These are phyloP conservation scores for Candida labiduridarum DNA, from an alignment of 1,139 yeast genomes.

Conservation along the genomic window DNA sequence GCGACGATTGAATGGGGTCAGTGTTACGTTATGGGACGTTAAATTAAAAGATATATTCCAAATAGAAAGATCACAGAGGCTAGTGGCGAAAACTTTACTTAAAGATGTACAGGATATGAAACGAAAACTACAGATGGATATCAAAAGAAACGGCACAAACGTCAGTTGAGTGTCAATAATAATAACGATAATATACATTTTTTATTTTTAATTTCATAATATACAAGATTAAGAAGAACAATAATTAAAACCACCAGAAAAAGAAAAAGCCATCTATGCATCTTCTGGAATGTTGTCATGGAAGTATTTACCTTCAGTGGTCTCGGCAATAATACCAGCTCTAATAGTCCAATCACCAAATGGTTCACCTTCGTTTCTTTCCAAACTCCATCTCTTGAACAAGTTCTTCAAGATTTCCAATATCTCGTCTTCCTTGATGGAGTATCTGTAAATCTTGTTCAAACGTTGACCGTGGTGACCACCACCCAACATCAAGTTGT, in stretches of 20 bases:
- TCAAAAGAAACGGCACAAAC: not conserved
- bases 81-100: constrained; percentile 30
- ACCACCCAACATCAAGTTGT: constrained; percentile 94
- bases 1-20: constrained; percentile 41
- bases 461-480: constrained; percentile 93
- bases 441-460: constrained; percentile 86
- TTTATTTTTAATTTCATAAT: not conserved
- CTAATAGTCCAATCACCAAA: constrained; percentile 94
- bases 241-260: not conserved
- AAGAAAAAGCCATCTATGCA: constrained; percentile 31
- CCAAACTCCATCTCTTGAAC: constrained; percentile 93
- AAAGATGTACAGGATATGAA: constrained; percentile 30
- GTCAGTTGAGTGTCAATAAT: not conserved
- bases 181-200: constrained; percentile 1
- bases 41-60: constrained; percentile 40
- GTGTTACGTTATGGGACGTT: constrained; percentile 44
- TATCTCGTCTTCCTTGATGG: constrained; percentile 89
- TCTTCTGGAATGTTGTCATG: constrained; percentile 92
- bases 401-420: constrained; percentile 75
- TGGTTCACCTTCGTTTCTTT: constrained; percentile 88
- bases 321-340: constrained; percentile 82
- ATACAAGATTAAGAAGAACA: not conserved
- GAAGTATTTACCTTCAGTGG: constrained; percentile 89
- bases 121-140: constrained; percentile 1
- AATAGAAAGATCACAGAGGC: constrained; percentile 45